phyloP scores from a whole-genome alignment of 352 stramenopile genomes.

The Globisporangium splendens region DNA sequence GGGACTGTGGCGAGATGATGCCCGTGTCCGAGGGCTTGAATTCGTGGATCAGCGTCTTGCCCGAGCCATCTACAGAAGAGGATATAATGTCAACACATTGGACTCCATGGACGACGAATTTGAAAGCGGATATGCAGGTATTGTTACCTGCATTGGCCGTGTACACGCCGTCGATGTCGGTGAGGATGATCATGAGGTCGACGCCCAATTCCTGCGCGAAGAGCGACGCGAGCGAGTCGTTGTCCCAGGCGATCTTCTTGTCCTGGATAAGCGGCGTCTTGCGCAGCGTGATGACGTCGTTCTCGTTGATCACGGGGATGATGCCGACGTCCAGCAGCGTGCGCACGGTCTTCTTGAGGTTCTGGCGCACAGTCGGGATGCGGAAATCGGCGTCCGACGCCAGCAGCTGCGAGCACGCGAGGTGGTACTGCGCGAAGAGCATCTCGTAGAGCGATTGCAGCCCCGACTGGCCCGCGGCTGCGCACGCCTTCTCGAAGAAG shows the following conservation, averaged over 20 bases:
- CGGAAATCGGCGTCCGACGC: conserved; percentile 78
- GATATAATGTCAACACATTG: background rate
- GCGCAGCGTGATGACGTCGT: conserved; percentile 76
- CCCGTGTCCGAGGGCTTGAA: conserved; percentile 49
- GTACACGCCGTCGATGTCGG: conserved; percentile 69
- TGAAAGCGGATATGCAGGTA: too few species aligned
- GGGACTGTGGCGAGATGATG: conserved; percentile 43
- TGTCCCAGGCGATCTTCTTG: conserved; percentile 78
- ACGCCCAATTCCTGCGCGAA: conserved; percentile 71
- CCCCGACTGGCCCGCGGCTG: conserved; percentile 66
- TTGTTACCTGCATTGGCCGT: conserved; percentile 16
- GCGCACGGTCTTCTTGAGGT: conserved; percentile 60
- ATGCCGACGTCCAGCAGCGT: conserved; percentile 77
- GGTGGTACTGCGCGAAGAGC: conserved; percentile 82
- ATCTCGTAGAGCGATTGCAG: conserved; percentile 86
- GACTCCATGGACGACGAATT: too few species aligned
- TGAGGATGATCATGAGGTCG: conserved; percentile 78
- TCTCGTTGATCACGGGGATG: conserved; percentile 86
- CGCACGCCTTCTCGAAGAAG: conserved; percentile 75
- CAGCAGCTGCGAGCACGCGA: conserved; percentile 79
- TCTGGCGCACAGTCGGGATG: conserved; percentile 52
- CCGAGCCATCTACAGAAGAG: conserved; percentile 18
- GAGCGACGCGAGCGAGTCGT: conserved; percentile 77
- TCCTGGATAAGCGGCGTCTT: conserved; percentile 55
- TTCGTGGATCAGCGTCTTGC: conserved; percentile 38